These are phyloP conservation scores for Podila epicladia DNA, from an alignment of 192 early-diverging fungal species.

Conservation along the genomic window DNA sequence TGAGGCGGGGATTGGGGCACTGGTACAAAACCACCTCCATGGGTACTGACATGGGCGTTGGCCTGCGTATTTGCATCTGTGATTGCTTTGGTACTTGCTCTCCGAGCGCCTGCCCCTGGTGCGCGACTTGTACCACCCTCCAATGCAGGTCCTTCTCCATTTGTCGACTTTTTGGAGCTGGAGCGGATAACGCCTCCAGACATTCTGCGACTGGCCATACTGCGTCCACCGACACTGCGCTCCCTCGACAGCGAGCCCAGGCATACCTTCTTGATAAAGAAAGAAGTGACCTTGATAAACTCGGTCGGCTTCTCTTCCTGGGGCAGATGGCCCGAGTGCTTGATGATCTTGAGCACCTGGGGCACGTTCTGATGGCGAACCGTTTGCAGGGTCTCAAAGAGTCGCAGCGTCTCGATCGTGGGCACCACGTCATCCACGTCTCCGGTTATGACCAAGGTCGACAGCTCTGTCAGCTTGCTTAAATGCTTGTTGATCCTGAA, in stretches of 20 bases:
- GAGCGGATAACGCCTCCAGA: constrained; percentile 8
- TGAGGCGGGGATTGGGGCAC: neutral
- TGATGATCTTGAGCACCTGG: constrained; percentile 38
- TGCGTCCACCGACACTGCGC: constrained; percentile 5
- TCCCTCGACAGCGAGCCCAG: constrained; percentile 24
- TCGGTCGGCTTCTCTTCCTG: constrained; percentile 33
- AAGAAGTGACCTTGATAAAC: constrained; percentile 33
- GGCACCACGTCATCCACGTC: constrained; percentile 40
- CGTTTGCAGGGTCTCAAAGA: constrained; percentile 27
- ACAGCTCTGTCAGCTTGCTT: constrained; percentile 20
- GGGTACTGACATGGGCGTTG: neutral
- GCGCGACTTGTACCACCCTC: neutral
- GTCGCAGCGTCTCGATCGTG: constrained; percentile 29
- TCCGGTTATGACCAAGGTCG: constrained; percentile 38
- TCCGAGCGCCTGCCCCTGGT: neutral
- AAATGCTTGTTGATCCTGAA: constrained; percentile 24
- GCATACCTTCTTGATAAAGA: constrained; percentile 40
- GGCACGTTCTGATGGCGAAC: constrained; percentile 21
- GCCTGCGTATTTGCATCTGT: constrained; percentile 13
- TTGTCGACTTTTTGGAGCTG: constrained; percentile 8
- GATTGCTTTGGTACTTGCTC: neutral
- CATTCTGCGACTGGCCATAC: neutral
- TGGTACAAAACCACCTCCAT: neutral
- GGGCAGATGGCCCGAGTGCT: constrained; percentile 35
- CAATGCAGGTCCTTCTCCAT: neutral